Conservation (phyloP, 2,329 filamentous ascomycete genomes). For the Davidsoniella eucalypti region DNA sequence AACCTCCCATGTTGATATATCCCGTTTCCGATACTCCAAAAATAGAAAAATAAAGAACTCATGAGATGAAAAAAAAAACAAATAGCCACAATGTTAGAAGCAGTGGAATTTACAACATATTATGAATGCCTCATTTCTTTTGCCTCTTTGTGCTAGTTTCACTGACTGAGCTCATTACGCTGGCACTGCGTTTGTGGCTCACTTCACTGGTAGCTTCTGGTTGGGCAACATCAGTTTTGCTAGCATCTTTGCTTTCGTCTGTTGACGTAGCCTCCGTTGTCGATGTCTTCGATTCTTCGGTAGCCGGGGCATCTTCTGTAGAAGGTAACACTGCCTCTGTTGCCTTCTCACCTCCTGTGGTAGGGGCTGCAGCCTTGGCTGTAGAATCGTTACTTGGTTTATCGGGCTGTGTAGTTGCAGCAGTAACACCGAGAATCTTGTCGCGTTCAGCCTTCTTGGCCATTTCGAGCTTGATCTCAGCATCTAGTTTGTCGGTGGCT, state of each 20-base stretch:
- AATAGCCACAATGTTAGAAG: background rate
- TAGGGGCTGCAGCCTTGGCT: conserved; percentile 8
- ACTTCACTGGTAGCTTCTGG: conserved; percentile 20
- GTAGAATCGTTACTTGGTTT: conserved; percentile 6
- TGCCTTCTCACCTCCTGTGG: conserved; percentile 12
- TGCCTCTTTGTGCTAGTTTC: conserved; percentile 44
- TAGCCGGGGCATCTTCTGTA: too few species aligned
- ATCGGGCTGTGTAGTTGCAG: conserved; percentile 8
- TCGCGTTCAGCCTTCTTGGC: conserved; percentile 38
- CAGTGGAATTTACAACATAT: background rate
- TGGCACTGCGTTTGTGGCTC: conserved; percentile 63
- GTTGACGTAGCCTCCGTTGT: conserved; percentile 16
- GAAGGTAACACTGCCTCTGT: background rate
- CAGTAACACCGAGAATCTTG: conserved; percentile 19
- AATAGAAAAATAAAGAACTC: background rate
- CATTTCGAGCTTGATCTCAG: conserved; percentile 46
- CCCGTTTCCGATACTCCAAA: background rate
- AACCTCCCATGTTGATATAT: background rate
- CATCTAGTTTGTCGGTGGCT: conserved; percentile 57
- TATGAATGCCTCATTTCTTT: conserved; percentile 30
- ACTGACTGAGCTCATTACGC: conserved; percentile 55
- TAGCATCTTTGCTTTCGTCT: conserved; percentile 20
- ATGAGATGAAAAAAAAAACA: background rate
- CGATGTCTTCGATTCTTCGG: too few species aligned
- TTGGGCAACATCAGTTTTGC: conserved; percentile 19